phyloP scores from a whole-genome alignment of 2,329 filamentous ascomycete species.

The Triangularia verruculosa region DNA sequence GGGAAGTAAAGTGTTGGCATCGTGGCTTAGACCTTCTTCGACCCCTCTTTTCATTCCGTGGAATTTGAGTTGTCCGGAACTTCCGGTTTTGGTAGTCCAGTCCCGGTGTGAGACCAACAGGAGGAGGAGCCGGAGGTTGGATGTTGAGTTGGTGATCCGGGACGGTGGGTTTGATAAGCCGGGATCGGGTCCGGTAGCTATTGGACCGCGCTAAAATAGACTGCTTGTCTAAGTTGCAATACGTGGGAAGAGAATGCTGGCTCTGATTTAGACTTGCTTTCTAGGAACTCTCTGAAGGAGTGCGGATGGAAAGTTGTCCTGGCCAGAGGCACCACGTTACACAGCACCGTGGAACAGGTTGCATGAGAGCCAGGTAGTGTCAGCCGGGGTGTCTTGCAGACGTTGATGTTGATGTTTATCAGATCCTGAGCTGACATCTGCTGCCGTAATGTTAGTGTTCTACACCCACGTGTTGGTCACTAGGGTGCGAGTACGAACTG shows the following conservation, averaged over 20 bases:
- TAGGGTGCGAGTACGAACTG: background rate
- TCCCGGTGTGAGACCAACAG: background rate
- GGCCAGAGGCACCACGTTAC: background rate
- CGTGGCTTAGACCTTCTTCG: background rate
- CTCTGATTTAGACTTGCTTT: background rate
- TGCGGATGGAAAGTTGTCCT: background rate
- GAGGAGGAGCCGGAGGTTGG: background rate
- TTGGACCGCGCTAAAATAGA: background rate
- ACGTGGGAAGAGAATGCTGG: background rate
- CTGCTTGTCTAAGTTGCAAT: too few species aligned
- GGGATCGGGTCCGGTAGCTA: background rate
- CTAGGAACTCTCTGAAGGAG: background rate
- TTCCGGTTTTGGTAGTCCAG: background rate
- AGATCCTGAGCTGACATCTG: background rate
- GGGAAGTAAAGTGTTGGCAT: background rate
- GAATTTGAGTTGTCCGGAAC: background rate
- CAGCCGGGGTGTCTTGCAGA: background rate
- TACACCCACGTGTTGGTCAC: background rate
- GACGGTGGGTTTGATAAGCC: background rate
- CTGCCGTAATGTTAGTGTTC: background rate
- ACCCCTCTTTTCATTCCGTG: background rate
- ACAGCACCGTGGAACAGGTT: background rate
- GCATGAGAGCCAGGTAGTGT: background rate
- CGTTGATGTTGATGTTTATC: background rate
- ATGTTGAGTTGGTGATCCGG: background rate